Base-by-base conservation (phyloP, 129 eudicot species). In the Solidago caesia region DNA sequence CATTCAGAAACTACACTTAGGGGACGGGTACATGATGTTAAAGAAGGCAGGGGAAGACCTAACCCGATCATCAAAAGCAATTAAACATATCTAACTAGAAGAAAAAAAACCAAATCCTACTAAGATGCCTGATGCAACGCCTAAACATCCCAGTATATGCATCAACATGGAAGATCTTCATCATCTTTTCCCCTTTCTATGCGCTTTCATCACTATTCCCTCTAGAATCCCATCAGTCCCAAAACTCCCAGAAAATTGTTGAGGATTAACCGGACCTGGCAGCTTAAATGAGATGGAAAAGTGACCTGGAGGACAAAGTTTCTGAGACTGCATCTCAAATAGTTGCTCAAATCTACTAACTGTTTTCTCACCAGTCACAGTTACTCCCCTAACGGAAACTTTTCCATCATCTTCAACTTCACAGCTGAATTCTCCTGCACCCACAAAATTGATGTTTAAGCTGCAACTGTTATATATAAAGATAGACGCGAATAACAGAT, bases 251-350 rank as follows among this genome's bases (percentile, higher is more conserved):
- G 84, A 81, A 65, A 90, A 93, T 21, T 85, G 88, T 56, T 73
- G 89, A 57, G 96, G 90, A 68, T 93, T 96, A 60, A 93, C 96
- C 0, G 98, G 89, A 6, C 98, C 98, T 3, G 98, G 98, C 60
- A 93, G 85, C 87, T 86, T 85, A 73, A 93, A 93, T 1, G 96
- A 88, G 61, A 93, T 82, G n/a, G 89, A 82, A 77, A 93, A 93
- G 74, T 87, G 89, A 1, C 98, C 98, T 1, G 96, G 88, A 6
- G 98, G 98, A 79, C 98, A 93, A 11, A 93, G 89, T 69, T 90
- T 90, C 79, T 90, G 98, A 29, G 96, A 71, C 78, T 76, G 91
- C 98, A 93, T 93, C 79, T 88, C 95, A 46, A 93, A 93, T 47
- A 66, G 69, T 79, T 84, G 81, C n/a, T 82, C 80, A 47, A 79